A percentile compares a stretch with the other conserved stretches of the same genome.
Evolutionary conservation across 257 asterid genomes (phyloP).

Genomic region (Solanum tarijense): DNA sequence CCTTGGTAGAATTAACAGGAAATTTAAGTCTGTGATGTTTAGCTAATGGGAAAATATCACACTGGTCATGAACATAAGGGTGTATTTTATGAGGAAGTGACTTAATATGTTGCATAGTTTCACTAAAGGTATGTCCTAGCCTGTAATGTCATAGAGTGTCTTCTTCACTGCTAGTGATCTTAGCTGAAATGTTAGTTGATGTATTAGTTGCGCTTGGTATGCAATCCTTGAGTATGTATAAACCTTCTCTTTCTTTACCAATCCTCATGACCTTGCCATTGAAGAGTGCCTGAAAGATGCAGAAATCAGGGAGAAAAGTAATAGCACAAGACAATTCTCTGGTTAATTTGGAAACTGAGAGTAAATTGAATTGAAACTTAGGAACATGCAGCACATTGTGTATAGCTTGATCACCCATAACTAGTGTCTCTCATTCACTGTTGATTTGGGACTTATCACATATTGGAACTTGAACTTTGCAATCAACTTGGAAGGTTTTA

Average conservation of each 20-base stretch:
- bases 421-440: not conserved
- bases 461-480: not conserved
- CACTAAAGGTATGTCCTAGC: not conserved
- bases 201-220: not conserved
- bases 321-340: not conserved
- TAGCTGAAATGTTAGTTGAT: too few species aligned
- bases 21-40: not conserved
- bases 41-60: not conserved
- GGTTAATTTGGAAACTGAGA: not conserved
- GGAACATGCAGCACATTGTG: not conserved
- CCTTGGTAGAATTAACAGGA: not conserved
- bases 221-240: too few species aligned
- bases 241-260: not conserved
- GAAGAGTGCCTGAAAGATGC: not conserved
- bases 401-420: not conserved
- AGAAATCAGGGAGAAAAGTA: not conserved
- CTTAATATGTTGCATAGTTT: accelerated
- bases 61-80: not conserved
- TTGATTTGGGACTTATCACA: not conserved
- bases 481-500: not conserved
- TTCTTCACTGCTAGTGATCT: too few species aligned
- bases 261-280: not conserved
- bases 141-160: not conserved
- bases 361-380: not conserved
- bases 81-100: not conserved